Conservation (phyloP, 2,329 filamentous ascomycete genomes). For the Fusarium anthophilum region DNA sequence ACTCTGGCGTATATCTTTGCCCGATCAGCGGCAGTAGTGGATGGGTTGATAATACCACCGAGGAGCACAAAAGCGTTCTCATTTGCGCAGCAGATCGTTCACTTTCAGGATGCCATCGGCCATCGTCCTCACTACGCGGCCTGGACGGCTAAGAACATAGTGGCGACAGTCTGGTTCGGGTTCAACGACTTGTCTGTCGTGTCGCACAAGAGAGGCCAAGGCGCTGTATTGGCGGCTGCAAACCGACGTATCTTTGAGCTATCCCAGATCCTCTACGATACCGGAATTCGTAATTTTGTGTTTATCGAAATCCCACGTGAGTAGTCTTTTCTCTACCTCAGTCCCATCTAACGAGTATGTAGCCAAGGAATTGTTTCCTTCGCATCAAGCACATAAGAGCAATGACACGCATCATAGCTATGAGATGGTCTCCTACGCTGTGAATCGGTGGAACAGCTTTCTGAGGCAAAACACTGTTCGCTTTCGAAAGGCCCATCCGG, state of each 20-base stretch:
- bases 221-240: neutral
- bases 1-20: constrained; percentile 5
- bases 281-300: neutral
- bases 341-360: fast-evolving
- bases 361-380: neutral
- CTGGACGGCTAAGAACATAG: neutral
- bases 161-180: constrained; percentile 1
- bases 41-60: neutral
- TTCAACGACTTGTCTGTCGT: neutral
- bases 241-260: neutral
- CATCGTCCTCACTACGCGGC: neutral
- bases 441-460: neutral
- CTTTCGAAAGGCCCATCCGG: neutral
- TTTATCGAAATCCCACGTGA: neutral
- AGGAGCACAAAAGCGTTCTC: neutral
- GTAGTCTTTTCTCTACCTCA: neutral
- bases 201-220: neutral
- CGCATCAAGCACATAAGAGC: neutral
- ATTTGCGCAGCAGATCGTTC: neutral
- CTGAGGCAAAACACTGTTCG: neutral
- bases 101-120: neutral
- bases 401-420: neutral
- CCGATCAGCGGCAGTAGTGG: neutral
- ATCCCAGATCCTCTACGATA: neutral
- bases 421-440: neutral